phyloP scores from a whole-genome alignment of 192 early-diverging fungal species.

The Haplosporangium gracile region DNA sequence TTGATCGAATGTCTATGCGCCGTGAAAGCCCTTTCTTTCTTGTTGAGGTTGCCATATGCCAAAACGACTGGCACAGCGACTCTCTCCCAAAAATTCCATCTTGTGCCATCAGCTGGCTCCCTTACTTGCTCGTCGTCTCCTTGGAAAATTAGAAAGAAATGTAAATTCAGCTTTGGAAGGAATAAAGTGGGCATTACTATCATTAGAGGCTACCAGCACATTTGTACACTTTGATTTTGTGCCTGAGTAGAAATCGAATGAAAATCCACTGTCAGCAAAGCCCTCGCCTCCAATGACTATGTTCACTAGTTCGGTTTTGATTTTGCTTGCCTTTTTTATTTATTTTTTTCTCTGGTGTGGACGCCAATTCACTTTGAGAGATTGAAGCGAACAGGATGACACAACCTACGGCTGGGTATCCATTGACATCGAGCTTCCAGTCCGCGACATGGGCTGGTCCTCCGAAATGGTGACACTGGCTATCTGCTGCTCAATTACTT shows the following conservation, averaged over 20 bases:
- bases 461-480: constrained; percentile 20
- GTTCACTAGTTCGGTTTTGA: background rate
- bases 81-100: background rate
- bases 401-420: constrained; percentile 12
- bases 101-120: background rate
- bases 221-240: too few species aligned
- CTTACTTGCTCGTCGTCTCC: background rate
- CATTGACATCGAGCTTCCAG: constrained; percentile 35
- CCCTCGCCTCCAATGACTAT: too few species aligned
- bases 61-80: background rate
- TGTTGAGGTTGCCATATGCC: background rate
- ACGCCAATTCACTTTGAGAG: background rate
- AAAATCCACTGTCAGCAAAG: too few species aligned
- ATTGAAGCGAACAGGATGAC: background rate
- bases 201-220: background rate
- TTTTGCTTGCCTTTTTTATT: constrained; percentile 7
- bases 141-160: background rate
- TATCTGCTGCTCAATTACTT: constrained; percentile 8
- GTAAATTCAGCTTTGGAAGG: background rate
- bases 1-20: background rate
- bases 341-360: background rate
- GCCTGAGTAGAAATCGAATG: too few species aligned
- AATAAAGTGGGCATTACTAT: background rate
- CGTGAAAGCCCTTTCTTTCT: background rate
- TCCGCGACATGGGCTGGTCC: constrained; percentile 8